These are phyloP conservation scores for Ensete ventricosum DNA, from an alignment of 176 grass and related monocot genomes.

Conservation along the genomic window DNA sequence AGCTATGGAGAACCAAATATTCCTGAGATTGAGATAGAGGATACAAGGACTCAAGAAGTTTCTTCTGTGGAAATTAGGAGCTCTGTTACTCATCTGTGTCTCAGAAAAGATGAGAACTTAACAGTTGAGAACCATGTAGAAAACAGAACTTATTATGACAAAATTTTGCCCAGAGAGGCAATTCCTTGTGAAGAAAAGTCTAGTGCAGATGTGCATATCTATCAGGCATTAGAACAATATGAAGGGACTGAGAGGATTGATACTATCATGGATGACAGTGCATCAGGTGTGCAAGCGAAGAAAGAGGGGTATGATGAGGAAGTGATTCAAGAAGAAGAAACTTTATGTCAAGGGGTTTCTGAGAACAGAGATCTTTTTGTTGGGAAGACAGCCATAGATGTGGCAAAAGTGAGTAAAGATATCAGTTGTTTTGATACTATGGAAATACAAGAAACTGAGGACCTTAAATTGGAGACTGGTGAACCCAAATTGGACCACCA, in stretches of 20 bases:
- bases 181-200: conserved; percentile 3
- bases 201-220: conserved; percentile 5
- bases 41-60: not conserved
- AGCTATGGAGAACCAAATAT: conserved; percentile 32
- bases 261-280: not conserved
- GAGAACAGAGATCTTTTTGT: conserved; percentile 16
- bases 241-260: conserved; percentile 1
- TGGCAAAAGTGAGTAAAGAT: conserved; percentile 3
- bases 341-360: not conserved
- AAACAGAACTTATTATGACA: conserved; percentile 8
- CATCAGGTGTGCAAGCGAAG: conserved; percentile 3
- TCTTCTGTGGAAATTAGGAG: conserved; percentile 5
- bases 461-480: not conserved
- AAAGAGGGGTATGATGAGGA: not conserved
- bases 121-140: not conserved
- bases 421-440: conserved; percentile 10
- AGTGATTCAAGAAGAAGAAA: conserved; percentile 18
- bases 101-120: conserved; percentile 13
- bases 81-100: conserved; percentile 1
- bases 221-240: conserved; percentile 2
- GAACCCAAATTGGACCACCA: not conserved
- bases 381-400: not conserved
- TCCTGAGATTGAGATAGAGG: conserved; percentile 24
- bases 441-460: not conserved
- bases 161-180: not conserved